Conservation (phyloP, 495 filamentous ascomycete genomes). For the Hypoxylon rickii region DNA sequence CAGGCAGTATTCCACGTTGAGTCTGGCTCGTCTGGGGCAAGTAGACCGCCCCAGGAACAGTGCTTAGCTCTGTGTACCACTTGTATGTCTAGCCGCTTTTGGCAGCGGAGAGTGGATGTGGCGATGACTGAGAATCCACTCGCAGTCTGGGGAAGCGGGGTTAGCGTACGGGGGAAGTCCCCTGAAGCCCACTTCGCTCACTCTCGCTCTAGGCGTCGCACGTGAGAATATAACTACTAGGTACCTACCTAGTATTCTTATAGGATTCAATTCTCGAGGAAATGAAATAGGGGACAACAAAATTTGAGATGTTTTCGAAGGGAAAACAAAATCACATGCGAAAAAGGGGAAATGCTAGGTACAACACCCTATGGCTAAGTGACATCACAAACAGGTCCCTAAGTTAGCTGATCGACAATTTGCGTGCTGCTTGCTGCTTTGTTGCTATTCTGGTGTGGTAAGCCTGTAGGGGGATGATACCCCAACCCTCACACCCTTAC, state of each 20-base stretch:
- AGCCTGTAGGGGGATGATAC: slow-evolving; percentile 13
- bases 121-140: slow-evolving; percentile 18
- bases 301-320: not conserved
- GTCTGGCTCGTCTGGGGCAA: not conserved
- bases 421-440: slow-evolving; percentile 8
- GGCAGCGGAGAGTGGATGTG: slow-evolving; percentile 1
- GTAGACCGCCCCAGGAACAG: slow-evolving; percentile 10
- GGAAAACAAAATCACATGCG: not conserved
- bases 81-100: slow-evolving; percentile 16
- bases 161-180: slow-evolving; percentile 21
- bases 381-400: slow-evolving; percentile 17
- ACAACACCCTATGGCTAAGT: slow-evolving; percentile 15
- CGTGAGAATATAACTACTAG: slow-evolving; percentile 21
- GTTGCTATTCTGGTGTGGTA: slow-evolving; percentile 8
- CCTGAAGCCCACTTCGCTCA: slow-evolving; percentile 23
- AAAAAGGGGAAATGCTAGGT: not conserved
- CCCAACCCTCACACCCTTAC: slow-evolving; percentile 21
- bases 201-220: slow-evolving; percentile 13
- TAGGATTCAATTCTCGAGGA: slow-evolving; percentile 1
- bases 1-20: not conserved
- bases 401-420: slow-evolving; percentile 11
- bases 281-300: not conserved
- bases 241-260: no score
- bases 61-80: not conserved
- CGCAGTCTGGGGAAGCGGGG: slow-evolving; percentile 32